Percentiles rank a stretch among this genome's conserved stretches.
Conservation (phyloP, 169 alveolate species). For the Plasmodium sp. region DNA sequence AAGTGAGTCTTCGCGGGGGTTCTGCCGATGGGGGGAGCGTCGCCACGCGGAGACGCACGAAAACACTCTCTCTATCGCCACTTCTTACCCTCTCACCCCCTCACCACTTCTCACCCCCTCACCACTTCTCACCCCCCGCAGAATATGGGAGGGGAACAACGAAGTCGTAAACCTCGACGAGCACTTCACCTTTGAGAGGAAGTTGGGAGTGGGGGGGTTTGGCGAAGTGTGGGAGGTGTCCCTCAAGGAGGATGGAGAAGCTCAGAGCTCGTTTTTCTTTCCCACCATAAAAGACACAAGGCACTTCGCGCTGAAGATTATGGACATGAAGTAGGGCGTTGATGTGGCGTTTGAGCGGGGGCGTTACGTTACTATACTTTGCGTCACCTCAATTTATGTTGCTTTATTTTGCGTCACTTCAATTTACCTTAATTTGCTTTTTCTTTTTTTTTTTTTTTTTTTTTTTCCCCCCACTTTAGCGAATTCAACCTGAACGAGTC, state of each 20-base stretch:
- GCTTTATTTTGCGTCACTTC: background rate
- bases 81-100: too few species aligned
- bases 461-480: background rate
- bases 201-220: constrained; percentile 55
- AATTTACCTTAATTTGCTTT: background rate
- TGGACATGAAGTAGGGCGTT: constrained; percentile 49
- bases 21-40: background rate
- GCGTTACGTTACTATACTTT: background rate
- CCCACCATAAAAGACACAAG: constrained; percentile 30
- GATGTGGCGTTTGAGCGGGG: too few species aligned
- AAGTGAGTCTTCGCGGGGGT: background rate
- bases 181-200: constrained; percentile 7
- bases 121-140: background rate
- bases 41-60: background rate
- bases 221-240: constrained; percentile 70
- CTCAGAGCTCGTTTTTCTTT: constrained; percentile 28
- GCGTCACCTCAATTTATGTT: background rate
- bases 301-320: constrained; percentile 39
- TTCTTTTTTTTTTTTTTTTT: background rate
- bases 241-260: background rate
- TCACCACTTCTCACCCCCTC: too few species aligned
- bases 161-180: constrained; percentile 45
- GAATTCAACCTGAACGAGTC: constrained; percentile 66
- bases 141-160: constrained; percentile 23
- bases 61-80: background rate